Percentiles rank a stretch among this genome's conserved stretches.
phyloP scores from a whole-genome alignment of 148 eudicot species.

The Rhododendron williamsianum region DNA sequence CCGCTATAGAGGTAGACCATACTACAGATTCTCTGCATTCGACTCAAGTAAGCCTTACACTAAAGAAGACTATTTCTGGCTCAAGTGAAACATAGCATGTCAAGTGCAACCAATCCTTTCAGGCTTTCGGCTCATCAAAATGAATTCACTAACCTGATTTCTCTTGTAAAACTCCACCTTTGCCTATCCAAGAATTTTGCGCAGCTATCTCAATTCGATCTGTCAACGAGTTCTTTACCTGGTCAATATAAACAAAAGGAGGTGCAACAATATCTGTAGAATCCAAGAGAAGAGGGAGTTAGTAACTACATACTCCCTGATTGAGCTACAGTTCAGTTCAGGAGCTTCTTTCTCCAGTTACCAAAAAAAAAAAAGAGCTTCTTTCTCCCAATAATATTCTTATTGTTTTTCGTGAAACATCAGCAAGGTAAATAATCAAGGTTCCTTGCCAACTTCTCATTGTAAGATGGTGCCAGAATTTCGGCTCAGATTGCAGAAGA shows the following conservation, averaged over 20 bases:
- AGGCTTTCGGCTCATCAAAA: background rate
- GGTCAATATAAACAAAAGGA: constrained; percentile 82
- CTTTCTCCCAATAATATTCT: background rate
- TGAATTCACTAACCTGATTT: constrained; percentile 59
- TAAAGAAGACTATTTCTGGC: background rate
- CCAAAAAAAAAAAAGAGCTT: background rate
- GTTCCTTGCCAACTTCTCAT: background rate
- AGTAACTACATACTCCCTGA: background rate
- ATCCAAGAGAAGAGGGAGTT: constrained; percentile 1
- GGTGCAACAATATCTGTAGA: constrained; percentile 86
- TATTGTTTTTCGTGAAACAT: background rate
- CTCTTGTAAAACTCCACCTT: constrained; percentile 96
- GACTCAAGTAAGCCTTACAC: background rate
- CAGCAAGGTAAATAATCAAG: background rate
- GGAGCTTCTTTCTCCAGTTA: background rate
- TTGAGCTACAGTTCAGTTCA: background rate
- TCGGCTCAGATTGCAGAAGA: background rate
- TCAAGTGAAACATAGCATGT: background rate
- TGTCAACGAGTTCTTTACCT: constrained; percentile 73
- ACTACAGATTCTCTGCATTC: background rate
- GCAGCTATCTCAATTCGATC: constrained; percentile 80
- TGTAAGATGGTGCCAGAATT: background rate
- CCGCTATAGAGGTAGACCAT: background rate
- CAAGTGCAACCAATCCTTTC: background rate
- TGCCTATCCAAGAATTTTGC: constrained; percentile 90